Conservation (phyloP, 2,329 filamentous ascomycete species). For the Aureobasidium sp. region DNA sequence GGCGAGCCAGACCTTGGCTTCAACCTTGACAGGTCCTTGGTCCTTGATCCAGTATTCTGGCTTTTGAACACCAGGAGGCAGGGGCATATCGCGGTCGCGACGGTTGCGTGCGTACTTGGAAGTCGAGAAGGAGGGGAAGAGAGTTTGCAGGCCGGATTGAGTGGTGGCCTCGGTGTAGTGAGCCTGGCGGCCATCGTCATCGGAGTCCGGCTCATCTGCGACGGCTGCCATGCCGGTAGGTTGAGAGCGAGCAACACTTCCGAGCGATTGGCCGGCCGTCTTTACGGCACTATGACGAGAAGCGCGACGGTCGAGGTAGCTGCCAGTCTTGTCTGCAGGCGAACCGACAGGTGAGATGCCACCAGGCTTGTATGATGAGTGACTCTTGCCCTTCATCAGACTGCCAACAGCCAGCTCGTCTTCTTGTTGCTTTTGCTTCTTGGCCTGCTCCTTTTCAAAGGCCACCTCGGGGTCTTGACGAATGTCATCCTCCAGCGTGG, state of each 20-base stretch:
- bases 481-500: conserved; percentile 86
- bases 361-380: conserved; percentile 18
- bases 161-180: conserved; percentile 34
- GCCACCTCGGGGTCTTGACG: conserved; percentile 83
- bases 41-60: conserved; percentile 91
- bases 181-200: conserved; percentile 37
- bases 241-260: conserved; percentile 16
- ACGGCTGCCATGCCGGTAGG: conserved; percentile 26
- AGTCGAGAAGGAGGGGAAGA: conserved; percentile 75
- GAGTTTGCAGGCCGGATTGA: conserved; percentile 53
- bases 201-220: conserved; percentile 39
- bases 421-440: conserved; percentile 69
- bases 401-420: conserved; percentile 86
- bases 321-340: conserved; percentile 45
- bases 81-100: conserved; percentile 42
- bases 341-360: conserved; percentile 57
- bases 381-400: conserved; percentile 48
- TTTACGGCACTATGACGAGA: conserved; percentile 13
- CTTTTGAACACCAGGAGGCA: conserved; percentile 82
- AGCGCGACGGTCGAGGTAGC: background rate
- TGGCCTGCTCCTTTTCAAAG: conserved; percentile 84
- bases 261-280: conserved; percentile 15
- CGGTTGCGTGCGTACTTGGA: conserved; percentile 60
- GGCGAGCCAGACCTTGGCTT: conserved; percentile 97
- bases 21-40: conserved; percentile 79